phyloP scores from a whole-genome alignment of 805 yeast genomes.

The Blastobotrys terrestris region DNA sequence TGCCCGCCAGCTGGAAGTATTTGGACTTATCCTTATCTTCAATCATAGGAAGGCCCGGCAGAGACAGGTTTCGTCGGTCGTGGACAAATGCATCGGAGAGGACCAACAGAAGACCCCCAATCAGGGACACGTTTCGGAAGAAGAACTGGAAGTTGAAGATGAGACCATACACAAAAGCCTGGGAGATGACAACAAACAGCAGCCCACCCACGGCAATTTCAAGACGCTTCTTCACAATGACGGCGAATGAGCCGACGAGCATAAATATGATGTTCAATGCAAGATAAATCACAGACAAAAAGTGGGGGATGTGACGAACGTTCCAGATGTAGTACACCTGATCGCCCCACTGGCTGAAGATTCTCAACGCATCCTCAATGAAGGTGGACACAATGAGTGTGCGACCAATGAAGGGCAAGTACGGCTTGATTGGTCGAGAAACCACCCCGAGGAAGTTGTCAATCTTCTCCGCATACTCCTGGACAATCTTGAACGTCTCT shows the following conservation, averaged over 20 bases:
- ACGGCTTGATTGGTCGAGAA: constrained; percentile 33
- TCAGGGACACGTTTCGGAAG: constrained; percentile 79
- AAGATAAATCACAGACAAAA: constrained; percentile 71
- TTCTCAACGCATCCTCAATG: constrained; percentile 81
- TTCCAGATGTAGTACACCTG: constrained; percentile 80
- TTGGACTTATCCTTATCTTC: constrained; percentile 66
- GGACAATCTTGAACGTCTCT: constrained; percentile 11
- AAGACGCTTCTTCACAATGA: constrained; percentile 62
- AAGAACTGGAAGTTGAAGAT: constrained; percentile 76
- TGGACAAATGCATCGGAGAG: constrained; percentile 80
- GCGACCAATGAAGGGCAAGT: constrained; percentile 81
- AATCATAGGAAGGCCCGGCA: constrained; percentile 74
- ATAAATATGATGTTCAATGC: constrained; percentile 57
- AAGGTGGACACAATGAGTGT: constrained; percentile 90
- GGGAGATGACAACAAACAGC: constrained; percentile 64
- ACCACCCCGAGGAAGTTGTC: constrained; percentile 30
- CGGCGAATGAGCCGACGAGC: constrained; percentile 64
- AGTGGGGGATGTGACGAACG: constrained; percentile 71
- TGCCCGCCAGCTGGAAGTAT: constrained; percentile 79
- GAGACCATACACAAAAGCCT: constrained; percentile 84
- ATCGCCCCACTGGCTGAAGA: constrained; percentile 81
- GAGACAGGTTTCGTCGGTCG: constrained; percentile 55
- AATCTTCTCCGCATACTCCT: constrained; percentile 22
- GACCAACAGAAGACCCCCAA: constrained; percentile 87
- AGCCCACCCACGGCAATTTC: constrained; percentile 66